Base-by-base conservation (phyloP, 2,329 filamentous ascomycete genomes). In the Pezicula neosporulosa region DNA sequence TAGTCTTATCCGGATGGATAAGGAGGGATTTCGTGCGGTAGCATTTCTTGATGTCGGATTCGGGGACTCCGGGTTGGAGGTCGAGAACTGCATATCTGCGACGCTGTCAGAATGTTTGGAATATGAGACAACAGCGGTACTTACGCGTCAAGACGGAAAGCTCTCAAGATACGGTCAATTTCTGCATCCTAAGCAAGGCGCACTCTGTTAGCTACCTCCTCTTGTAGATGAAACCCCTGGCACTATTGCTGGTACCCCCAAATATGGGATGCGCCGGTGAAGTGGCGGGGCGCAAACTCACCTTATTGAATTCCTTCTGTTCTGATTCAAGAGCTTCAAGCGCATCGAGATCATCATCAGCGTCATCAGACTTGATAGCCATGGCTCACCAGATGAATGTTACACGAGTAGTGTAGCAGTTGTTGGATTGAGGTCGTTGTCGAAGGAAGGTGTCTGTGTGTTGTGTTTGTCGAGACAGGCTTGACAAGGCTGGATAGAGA, bases 21-120 rank as follows among this genome's bases (percentile, higher is more conserved):
- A 99, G 85, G 51, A 99, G 86, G n/a, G 94, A 99, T 72, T 97
- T 97, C 64, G 90, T 92, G 77, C 94, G 92, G 75, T 97, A 99
- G 60, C 83, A 82, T 61, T 86, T 77, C 73, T 97, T 97, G 77
- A 99, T 97, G 73, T 97, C 94, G 53, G 90, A 92, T 63, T 97
- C 93, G 50, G 94, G 85, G 18, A 97, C 90, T 66, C 94, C 94
- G 3, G 94, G 94, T 69, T 96, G 91, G 43, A 99, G 87, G 70
- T 95, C 94, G 43, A 99, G 86, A 45, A 99, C 90, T 47, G 93
- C 90, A 70, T 99, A 99, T 61, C 86, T 89, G 55, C 47, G 16
- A 19, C 16, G 9, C n/a, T 49, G 44, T 60, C 38, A 59, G 50
- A 24, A 35, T 24, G 4, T 16, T 3, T 18, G 45, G 24, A 51